Conservation (phyloP, 192 early-diverging fungal species). For the Coemansia sp. region DNA sequence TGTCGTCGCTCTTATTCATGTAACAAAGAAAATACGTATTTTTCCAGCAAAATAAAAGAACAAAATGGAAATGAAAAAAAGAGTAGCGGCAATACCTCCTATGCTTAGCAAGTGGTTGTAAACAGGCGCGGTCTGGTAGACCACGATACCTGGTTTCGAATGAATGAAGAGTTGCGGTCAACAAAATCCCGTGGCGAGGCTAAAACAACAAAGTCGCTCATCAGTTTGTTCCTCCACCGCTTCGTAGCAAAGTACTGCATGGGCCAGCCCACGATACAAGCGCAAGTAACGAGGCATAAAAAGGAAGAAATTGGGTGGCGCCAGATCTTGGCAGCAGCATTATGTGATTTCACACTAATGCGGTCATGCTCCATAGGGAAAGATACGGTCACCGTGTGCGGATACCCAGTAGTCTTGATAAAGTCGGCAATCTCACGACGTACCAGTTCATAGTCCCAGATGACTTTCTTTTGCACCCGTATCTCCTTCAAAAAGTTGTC, state of each 20-base stretch:
- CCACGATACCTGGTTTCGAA: conserved; percentile 48
- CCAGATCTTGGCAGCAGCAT: conserved; percentile 24
- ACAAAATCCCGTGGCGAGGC: conserved; percentile 44
- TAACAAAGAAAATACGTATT: conserved; percentile 2
- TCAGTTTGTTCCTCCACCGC: conserved; percentile 47
- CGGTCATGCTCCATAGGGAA: conserved; percentile 52
- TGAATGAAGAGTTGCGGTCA: conserved; percentile 36
- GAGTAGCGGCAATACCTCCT: background rate
- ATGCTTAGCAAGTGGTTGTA: conserved; percentile 5
- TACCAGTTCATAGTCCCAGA: conserved; percentile 54
- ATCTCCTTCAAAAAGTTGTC: conserved; percentile 49
- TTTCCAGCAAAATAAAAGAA: background rate
- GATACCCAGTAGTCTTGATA: conserved; percentile 38
- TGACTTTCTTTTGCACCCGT: conserved; percentile 45
- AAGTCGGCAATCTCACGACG: conserved; percentile 29
- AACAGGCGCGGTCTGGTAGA: conserved; percentile 11
- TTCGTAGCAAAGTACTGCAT: conserved; percentile 27
- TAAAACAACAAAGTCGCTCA: conserved; percentile 56
- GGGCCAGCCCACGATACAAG: conserved; percentile 53
- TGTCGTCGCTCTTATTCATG: conserved; percentile 27
- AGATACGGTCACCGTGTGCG: conserved; percentile 37
- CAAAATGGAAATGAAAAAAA: background rate
- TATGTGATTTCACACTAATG: conserved; percentile 34
- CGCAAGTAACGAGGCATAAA: conserved; percentile 45
- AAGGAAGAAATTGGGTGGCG: conserved; percentile 46